Conservation (phyloP, 768 basidiomycete species). For the Tubosaeta sp. region DNA sequence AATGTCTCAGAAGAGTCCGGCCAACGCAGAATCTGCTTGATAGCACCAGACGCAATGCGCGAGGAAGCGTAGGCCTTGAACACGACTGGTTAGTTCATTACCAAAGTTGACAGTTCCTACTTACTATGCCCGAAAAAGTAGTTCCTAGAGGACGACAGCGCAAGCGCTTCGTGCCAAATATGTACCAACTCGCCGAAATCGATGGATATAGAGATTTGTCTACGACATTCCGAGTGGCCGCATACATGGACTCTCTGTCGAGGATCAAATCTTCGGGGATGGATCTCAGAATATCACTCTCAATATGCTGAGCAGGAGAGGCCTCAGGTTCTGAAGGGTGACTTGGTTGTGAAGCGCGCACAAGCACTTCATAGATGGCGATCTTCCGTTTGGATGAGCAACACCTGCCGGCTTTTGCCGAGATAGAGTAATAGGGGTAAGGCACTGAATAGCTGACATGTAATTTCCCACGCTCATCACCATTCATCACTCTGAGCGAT, state of each 20-base stretch:
- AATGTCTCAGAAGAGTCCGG: slow-evolving; percentile 83
- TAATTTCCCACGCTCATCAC: slow-evolving; percentile 21
- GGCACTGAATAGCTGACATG: neutral
- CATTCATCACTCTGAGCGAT: slow-evolving; percentile 10
- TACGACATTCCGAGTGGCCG: slow-evolving; percentile 19
- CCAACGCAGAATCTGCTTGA: slow-evolving; percentile 86
- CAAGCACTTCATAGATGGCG: slow-evolving; percentile 31
- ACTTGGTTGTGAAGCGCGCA: slow-evolving; percentile 30
- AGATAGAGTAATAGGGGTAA: neutral
- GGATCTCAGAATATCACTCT: slow-evolving; percentile 26
- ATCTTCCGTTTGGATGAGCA: slow-evolving; percentile 27
- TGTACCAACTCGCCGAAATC: slow-evolving; percentile 60
- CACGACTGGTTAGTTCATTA: slow-evolving; percentile 4
- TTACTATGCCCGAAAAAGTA: slow-evolving; percentile 82
- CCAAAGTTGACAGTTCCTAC: slow-evolving; percentile 26
- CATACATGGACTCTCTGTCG: slow-evolving; percentile 17
- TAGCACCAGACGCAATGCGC: slow-evolving; percentile 69
- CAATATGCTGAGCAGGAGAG: slow-evolving; percentile 19
- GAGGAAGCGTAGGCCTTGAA: slow-evolving; percentile 79
- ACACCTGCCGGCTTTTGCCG: slow-evolving; percentile 1
- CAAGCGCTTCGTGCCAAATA: neutral
- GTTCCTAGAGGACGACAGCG: slow-evolving; percentile 49
- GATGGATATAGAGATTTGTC: slow-evolving; percentile 79
- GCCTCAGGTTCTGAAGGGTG: slow-evolving; percentile 10
- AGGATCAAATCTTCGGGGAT: slow-evolving; percentile 9